These are phyloP conservation scores for Physcia stellaris DNA, from an alignment of 495 filamentous ascomycete species.

Conservation along the genomic window DNA sequence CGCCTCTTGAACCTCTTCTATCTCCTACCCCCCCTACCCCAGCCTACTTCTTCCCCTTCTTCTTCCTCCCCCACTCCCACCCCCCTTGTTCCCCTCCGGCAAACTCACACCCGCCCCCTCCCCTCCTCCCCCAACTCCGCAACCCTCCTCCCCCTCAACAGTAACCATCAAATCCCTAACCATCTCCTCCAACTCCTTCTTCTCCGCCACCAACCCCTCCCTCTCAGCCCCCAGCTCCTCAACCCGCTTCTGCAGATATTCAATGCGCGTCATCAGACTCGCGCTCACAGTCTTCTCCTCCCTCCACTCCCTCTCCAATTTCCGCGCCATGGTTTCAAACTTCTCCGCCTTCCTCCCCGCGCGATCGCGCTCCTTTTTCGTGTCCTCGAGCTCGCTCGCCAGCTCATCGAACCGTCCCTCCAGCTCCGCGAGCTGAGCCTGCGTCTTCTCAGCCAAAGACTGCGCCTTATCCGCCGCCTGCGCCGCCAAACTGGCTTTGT, in stretches of 20 bases:
- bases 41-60: slow-evolving; percentile 23
- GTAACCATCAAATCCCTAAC: slow-evolving; percentile 87
- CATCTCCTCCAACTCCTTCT: slow-evolving; percentile 57
- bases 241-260: slow-evolving; percentile 45
- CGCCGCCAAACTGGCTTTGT: slow-evolving; percentile 71
- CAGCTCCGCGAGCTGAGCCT: slow-evolving; percentile 37
- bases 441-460: slow-evolving; percentile 35
- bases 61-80: slow-evolving; percentile 24
- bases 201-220: too few relatives aligned
- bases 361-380: slow-evolving; percentile 55
- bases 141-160: slow-evolving; percentile 72
- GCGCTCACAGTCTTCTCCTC: slow-evolving; percentile 81
- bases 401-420: slow-evolving; percentile 41
- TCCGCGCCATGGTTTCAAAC: slow-evolving; percentile 60
- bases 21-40: slow-evolving; percentile 1
- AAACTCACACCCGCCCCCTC: slow-evolving; percentile 47
- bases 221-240: slow-evolving; percentile 41
- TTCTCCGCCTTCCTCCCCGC: slow-evolving; percentile 53
- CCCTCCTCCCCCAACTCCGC: slow-evolving; percentile 51
- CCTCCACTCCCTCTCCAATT: slow-evolving; percentile 59
- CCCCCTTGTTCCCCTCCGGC: slow-evolving; percentile 19
- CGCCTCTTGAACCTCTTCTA: not conserved
- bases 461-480: slow-evolving; percentile 49
- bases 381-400: slow-evolving; percentile 27
- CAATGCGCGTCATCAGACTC: slow-evolving; percentile 62